phyloP scores from a whole-genome alignment of 768 basidiomycete genomes.

The Lentinula guzmanii region DNA sequence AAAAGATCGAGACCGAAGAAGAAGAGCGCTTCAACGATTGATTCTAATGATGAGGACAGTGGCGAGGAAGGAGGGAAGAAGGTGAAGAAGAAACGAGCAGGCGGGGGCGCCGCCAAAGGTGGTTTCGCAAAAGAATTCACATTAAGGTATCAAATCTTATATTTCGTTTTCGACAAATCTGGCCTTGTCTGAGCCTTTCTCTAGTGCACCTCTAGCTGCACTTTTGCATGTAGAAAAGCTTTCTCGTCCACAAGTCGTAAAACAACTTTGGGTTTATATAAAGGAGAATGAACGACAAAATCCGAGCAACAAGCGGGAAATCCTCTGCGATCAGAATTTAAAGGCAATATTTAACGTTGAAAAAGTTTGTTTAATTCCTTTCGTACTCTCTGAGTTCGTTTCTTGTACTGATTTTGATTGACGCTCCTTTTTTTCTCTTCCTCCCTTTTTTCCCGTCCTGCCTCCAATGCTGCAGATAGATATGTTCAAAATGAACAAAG shows the following conservation, averaged over 20 bases:
- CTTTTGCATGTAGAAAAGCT: slow-evolving; percentile 63
- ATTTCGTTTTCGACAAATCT: slow-evolving; percentile 6
- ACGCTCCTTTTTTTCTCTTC: background rate
- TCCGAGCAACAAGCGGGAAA: slow-evolving; percentile 75
- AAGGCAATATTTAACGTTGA: slow-evolving; percentile 74
- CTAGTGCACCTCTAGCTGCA: slow-evolving; percentile 67
- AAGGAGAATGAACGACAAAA: slow-evolving; percentile 80
- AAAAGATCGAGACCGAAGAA: slow-evolving; percentile 37
- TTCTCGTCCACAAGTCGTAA: slow-evolving; percentile 87
- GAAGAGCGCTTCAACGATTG: slow-evolving; percentile 52
- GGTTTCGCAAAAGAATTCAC: slow-evolving; percentile 76
- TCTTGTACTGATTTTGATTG: background rate
- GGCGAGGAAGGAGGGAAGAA: slow-evolving; percentile 33
- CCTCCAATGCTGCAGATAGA: slow-evolving; percentile 36
- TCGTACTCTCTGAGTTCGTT: background rate
- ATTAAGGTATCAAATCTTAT: slow-evolving; percentile 47
- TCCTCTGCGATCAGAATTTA: slow-evolving; percentile 72
- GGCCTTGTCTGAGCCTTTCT: slow-evolving; percentile 4
- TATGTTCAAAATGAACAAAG: slow-evolving; percentile 96
- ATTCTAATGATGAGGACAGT: slow-evolving; percentile 48
- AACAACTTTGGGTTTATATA: slow-evolving; percentile 87
- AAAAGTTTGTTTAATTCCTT: slow-evolving; percentile 23
- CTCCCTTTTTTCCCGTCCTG: background rate
- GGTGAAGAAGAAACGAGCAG: slow-evolving; percentile 35
- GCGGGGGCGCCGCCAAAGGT: slow-evolving; percentile 51